Conservation (phyloP, 2,329 filamentous ascomycete genomes). For the Colletotrichum tanaceti region DNA sequence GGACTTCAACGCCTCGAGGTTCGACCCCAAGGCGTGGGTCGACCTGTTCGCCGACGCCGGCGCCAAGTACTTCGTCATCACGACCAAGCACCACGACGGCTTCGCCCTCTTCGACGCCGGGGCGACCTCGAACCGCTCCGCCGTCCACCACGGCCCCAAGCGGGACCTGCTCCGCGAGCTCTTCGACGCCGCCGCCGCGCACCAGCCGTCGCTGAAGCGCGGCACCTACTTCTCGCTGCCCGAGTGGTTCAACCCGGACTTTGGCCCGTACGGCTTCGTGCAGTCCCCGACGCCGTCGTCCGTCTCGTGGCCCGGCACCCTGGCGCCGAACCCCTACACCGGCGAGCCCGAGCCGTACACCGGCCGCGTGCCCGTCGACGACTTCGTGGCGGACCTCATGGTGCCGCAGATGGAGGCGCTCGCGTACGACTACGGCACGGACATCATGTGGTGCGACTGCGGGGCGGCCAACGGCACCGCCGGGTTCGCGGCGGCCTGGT, state of each 20-base stretch:
- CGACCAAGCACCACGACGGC: constrained; percentile 61
- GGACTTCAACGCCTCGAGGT: constrained; percentile 63
- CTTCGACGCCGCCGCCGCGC: constrained; percentile 48
- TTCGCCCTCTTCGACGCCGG: constrained; percentile 58
- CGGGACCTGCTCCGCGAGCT: constrained; percentile 51
- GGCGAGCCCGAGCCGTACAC: constrained; percentile 55
- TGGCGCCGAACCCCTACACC: constrained; percentile 56
- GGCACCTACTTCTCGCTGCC: constrained; percentile 62
- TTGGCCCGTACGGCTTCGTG: constrained; percentile 56
- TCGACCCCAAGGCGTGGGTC: constrained; percentile 64
- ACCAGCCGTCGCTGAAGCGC: constrained; percentile 43
- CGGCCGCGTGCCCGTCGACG: constrained; percentile 51
- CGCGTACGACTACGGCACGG: constrained; percentile 55
- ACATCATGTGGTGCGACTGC: constrained; percentile 64
- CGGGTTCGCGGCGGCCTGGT: constrained; percentile 56
- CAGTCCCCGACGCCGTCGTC: constrained; percentile 50
- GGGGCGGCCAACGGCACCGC: constrained; percentile 57
- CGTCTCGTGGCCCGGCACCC: constrained; percentile 48
- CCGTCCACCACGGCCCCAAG: constrained; percentile 53
- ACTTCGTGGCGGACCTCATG: constrained; percentile 58
- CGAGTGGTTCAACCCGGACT: constrained; percentile 63
- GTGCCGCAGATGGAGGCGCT: constrained; percentile 60
- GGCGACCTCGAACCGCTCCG: constrained; percentile 53
- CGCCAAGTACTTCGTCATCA: constrained; percentile 61
- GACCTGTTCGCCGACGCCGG: constrained; percentile 64